Evolutionary conservation across 139 green algal species (phyloP), one percentile per base, ranked within the genome.

Genomic region (Diplosphaera chodatii): DNA sequence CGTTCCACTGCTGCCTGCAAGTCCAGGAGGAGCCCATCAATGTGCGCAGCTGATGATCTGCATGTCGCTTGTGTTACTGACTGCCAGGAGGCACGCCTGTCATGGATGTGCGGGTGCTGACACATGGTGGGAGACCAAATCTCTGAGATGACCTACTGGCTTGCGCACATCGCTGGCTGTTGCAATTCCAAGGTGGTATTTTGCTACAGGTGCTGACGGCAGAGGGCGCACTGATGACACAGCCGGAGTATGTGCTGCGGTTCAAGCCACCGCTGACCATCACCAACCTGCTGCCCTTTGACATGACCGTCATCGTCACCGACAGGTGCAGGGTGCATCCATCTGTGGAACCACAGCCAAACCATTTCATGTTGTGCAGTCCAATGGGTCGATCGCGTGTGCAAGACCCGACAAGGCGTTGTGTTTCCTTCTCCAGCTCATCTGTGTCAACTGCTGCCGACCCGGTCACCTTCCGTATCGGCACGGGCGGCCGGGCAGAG

Each of bases 1-100:
- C 66, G 29, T 83, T 84, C 64, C 62, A 83, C 70, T 85, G 78
- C 70, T 86, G 81, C 67, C 70, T 86, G 37, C 64, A 86, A 37
- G 55, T 86, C 25, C 71, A 66, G 16, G 77, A 84, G 48, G 81
- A 84, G 55, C 62, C 84, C n/a, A 74, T 78, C 40, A 70, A 78
- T 63, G 75, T 83, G 55, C n/a, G n/a, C 32, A 4, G 40, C 22
- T 56, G 21, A 15, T 48, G n/a, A n/a, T n/a, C n/a, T n/a, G n/a
- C n/a, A n/a, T n/a, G n/a, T n/a, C n/a, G n/a, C n/a, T n/a, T n/a
- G n/a, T n/a, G n/a, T n/a, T n/a, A n/a, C n/a, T n/a, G n/a, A n/a
- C n/a, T n/a, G n/a, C n/a, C n/a, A n/a, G n/a, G n/a, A n/a, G n/a
- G n/a, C n/a, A n/a, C n/a, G n/a, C n/a, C n/a, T n/a, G n/a, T n/a